These are phyloP conservation scores for Dendrobium officinale DNA, from an alignment of 106 monocot species.

Conservation along the genomic window DNA sequence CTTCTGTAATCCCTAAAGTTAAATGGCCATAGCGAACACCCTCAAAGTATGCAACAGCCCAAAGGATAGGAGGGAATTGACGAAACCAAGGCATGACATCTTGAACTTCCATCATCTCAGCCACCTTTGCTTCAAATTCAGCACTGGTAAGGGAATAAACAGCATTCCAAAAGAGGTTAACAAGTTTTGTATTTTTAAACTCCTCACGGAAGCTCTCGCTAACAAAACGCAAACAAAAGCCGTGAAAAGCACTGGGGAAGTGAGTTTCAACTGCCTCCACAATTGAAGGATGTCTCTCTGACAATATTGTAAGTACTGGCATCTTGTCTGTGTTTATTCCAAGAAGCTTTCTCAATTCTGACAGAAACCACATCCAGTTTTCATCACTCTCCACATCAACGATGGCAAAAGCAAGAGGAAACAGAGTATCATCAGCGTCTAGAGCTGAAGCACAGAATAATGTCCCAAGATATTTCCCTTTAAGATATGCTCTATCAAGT, in stretches of 20 bases:
- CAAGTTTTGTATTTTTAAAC: conserved; percentile 91
- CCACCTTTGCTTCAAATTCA: conserved; percentile 78
- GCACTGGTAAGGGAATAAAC: conserved; percentile 75
- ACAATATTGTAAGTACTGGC: conserved; percentile 83
- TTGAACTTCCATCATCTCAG: conserved; percentile 89
- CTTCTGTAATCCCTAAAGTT: conserved; percentile 63
- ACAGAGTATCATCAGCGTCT: conserved; percentile 65
- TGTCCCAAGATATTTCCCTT: conserved; percentile 90
- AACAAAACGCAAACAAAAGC: conserved; percentile 76
- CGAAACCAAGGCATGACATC: conserved; percentile 83
- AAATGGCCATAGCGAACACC: conserved; percentile 85
- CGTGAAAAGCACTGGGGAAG: conserved; percentile 84
- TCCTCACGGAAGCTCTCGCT: conserved; percentile 95
- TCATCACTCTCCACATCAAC: conserved; percentile 89
- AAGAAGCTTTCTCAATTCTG: conserved; percentile 83
- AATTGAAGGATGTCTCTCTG: conserved; percentile 62
- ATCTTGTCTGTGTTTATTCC: conserved; percentile 92
- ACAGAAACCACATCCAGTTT: conserved; percentile 98
- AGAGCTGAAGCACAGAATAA: conserved; percentile 89
- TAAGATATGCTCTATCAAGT: conserved; percentile 74
- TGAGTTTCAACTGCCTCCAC: conserved; percentile 82
- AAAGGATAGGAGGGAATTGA: conserved; percentile 71
- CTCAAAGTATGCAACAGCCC: conserved; percentile 94
- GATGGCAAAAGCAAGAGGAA: conserved; percentile 84
- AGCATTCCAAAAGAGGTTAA: conserved; percentile 95